Conservation (phyloP, 106 monocot species). For the Dendrobium catenatum region DNA sequence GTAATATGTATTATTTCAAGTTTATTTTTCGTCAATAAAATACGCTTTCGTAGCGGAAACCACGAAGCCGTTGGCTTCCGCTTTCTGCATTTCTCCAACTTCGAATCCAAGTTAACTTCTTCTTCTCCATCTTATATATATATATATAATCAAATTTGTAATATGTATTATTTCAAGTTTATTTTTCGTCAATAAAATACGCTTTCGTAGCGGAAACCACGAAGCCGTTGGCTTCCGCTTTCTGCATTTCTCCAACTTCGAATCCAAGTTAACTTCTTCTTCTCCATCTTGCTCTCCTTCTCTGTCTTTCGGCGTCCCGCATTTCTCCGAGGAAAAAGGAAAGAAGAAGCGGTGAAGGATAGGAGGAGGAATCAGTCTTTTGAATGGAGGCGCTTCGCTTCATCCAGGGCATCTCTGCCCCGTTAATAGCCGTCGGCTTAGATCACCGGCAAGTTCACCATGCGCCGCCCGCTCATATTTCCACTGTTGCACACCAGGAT, state of each 20-base stretch:
- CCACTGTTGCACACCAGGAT: background rate
- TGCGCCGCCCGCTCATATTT: background rate
- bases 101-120: background rate
- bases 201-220: background rate
- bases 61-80: background rate
- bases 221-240: background rate
- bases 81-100: background rate
- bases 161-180: too few relatives aligned
- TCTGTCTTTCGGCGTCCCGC: background rate
- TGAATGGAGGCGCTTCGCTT: constrained; percentile 33
- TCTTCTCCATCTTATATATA: background rate
- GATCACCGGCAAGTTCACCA: constrained; percentile 1
- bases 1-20: too few relatives aligned
- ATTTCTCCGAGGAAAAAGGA: background rate
- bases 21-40: too few relatives aligned
- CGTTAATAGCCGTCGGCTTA: background rate
- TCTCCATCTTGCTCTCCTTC: background rate
- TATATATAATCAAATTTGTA: too few relatives aligned
- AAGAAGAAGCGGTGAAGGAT: background rate
- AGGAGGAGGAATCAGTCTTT: background rate
- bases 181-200: too few relatives aligned
- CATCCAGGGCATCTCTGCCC: constrained; percentile 11
- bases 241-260: background rate
- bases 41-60: background rate
- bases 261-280: background rate